Evolutionary conservation across 2,329 filamentous ascomycete species (phyloP).

Genomic region (Colletotrichum australisinense): DNA sequence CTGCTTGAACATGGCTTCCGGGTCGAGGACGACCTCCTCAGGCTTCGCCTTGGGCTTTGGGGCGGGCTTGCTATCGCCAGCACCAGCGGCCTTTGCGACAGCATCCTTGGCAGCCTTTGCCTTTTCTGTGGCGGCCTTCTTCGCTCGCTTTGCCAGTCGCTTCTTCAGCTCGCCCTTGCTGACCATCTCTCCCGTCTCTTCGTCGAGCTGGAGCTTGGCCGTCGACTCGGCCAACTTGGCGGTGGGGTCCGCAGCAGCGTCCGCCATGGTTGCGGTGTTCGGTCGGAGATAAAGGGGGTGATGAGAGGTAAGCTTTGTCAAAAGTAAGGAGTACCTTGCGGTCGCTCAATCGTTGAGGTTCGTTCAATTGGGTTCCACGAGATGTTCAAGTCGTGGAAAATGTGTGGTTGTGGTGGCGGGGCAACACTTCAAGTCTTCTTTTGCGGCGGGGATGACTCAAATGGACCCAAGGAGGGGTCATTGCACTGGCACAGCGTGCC

Average conservation of each 20-base stretch:
- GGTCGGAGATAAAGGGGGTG: background rate
- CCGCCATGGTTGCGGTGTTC: slow-evolving; percentile 53
- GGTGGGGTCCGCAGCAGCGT: slow-evolving; percentile 57
- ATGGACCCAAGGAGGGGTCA: slow-evolving; percentile 28
- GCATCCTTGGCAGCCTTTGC: slow-evolving; percentile 56
- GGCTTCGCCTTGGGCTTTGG: slow-evolving; percentile 55
- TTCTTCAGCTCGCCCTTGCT: slow-evolving; percentile 74
- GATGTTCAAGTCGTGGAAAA: slow-evolving; percentile 20
- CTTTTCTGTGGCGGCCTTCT: slow-evolving; percentile 65
- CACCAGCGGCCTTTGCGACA: slow-evolving; percentile 44
- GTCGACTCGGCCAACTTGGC: slow-evolving; percentile 64
- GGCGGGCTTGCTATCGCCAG: slow-evolving; percentile 41
- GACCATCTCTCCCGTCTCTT: slow-evolving; percentile 74
- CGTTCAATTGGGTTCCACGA: slow-evolving; percentile 15
- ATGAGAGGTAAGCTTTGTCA: accelerated
- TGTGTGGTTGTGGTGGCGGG: slow-evolving; percentile 28
- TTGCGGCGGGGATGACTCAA: slow-evolving; percentile 34
- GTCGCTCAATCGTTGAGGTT: background rate
- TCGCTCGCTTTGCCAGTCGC: slow-evolving; percentile 66
- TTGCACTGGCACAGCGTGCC: background rate
- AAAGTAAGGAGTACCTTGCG: background rate
- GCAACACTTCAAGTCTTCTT: slow-evolving; percentile 23
- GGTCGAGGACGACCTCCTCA: slow-evolving; percentile 59
- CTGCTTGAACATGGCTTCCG: slow-evolving; percentile 81
- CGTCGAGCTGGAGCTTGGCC: slow-evolving; percentile 71